phyloP scores from a whole-genome alignment of 2,329 filamentous ascomycete genomes.

The Trichoderma sp. region DNA sequence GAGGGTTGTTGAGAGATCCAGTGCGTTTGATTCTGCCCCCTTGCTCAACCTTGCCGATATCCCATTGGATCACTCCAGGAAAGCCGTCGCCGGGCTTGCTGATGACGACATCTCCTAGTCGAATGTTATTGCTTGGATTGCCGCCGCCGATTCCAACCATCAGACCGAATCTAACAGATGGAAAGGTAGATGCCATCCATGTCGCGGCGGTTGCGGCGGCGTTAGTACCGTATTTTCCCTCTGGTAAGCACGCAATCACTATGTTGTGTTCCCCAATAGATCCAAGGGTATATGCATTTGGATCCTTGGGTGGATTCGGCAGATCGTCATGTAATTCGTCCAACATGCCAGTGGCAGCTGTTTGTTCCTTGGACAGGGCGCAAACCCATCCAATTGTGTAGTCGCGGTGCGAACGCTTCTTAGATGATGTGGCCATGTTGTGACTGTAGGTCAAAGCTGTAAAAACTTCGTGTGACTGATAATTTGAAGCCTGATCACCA shows the following conservation, averaged over 20 bases:
- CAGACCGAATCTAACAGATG: constrained; percentile 26
- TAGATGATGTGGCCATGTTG: too few species aligned
- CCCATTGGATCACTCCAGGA: constrained; percentile 20
- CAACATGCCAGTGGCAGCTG: constrained; percentile 26
- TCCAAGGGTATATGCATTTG: constrained; percentile 29
- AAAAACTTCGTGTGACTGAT: too few species aligned
- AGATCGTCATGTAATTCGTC: constrained; percentile 22
- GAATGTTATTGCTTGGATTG: constrained; percentile 18
- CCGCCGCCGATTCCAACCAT: constrained; percentile 28
- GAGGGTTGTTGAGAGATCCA: background rate
- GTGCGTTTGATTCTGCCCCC: background rate
- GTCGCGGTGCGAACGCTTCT: background rate
- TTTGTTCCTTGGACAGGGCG: constrained; percentile 25
- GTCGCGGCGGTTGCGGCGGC: constrained; percentile 34
- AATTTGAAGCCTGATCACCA: too few species aligned
- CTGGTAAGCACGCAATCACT: constrained; percentile 34
- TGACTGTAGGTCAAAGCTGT: too few species aligned
- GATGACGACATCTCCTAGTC: constrained; percentile 27
- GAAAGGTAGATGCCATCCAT: constrained; percentile 36
- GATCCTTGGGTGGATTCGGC: constrained; percentile 5
- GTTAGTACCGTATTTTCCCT: constrained; percentile 33
- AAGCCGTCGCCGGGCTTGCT: background rate
- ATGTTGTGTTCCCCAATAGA: constrained; percentile 33
- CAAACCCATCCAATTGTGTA: constrained; percentile 33
- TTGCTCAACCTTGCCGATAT: constrained; percentile 4